Evolutionary conservation across 441 rosid genomes (phyloP).

Genomic region (Gossypium schwendimanii): DNA sequence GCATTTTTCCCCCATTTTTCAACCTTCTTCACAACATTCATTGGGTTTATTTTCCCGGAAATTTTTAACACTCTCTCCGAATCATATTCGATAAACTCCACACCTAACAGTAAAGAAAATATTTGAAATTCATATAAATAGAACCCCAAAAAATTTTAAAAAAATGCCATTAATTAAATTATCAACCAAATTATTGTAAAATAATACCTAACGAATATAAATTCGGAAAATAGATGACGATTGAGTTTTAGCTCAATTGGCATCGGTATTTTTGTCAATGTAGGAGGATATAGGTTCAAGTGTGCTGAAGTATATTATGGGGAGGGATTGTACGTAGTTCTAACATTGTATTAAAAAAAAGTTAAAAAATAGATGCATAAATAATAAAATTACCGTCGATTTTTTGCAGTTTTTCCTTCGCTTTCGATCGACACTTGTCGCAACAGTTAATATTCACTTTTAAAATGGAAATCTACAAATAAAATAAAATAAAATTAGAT

Average conservation of each 20-base stretch:
- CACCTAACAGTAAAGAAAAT: not conserved
- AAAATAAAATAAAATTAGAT: not conserved
- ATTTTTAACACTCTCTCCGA: not conserved
- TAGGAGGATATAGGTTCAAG: too few species aligned
- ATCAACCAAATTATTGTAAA: not conserved
- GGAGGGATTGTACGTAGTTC: rapidly evolving
- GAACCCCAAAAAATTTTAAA: not conserved
- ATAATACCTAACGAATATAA: too few species aligned
- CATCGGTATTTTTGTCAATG: rapidly evolving
- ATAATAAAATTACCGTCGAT: not conserved
- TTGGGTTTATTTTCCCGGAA: not conserved
- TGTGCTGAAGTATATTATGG: not conserved
- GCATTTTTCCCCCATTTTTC: not conserved
- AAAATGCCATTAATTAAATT: not conserved
- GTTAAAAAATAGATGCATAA: not conserved
- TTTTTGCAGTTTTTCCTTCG: not conserved
- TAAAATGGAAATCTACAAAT: not conserved
- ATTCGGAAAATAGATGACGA: too few species aligned
- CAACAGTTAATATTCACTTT: constrained; percentile 1
- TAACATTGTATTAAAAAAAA: too few species aligned
- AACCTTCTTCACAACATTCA: not conserved
- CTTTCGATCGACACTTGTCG: not conserved
- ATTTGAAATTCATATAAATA: not conserved
- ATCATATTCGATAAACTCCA: not conserved
- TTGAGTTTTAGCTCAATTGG: too few species aligned